Evolutionary conservation across 805 yeast species (phyloP), one percentile per base, ranked within the genome.

Genomic region (Saturnispora hagleri): DNA sequence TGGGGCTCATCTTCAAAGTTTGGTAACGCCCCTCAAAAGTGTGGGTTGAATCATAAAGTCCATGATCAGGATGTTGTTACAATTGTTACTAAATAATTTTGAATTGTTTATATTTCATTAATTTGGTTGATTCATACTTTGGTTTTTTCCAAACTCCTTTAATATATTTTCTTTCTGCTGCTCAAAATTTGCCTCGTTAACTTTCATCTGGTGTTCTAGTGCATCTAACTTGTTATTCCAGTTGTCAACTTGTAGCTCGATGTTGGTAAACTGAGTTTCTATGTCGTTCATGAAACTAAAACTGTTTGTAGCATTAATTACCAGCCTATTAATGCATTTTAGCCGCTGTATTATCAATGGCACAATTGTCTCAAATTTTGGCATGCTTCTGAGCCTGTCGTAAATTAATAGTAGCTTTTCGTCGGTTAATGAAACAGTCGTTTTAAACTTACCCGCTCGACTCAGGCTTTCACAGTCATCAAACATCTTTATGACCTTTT

Each of bases 41-140:
- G 98, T 73, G 98, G 99, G 0, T 72, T 91, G 52, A 78, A 65
- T 56, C 99, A 91, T 65, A 72, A 73, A 36, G 84, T 93, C 13
- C 81, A 86, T 59, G 98, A 91, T 64, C 97, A 90, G 64, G 99
- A 91, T 65, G 99, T 91, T 17, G 91, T 93, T 22, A 84, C 93
- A 48, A 80, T 91, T 52, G 89, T 91, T 47, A 81, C 97, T 20
- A 91, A 89, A 70, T 89, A 38, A 17, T 57, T 24, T 10, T 40
- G 15, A 17, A 34, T 43, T 40, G 33, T 24, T 38, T 43, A n/a
- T 18, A 22, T 22, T 27, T 42, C 24, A 28, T 15, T 26, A 53
- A 20, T 17, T 26, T 43, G 36, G 17, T n/a, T 43, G 33, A 31
- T 40, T 20, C 18, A 31, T 42, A 15, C 40, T 42, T 42, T 26